Percentiles rank a stretch among this genome's conserved stretches.
Conservation (phyloP, 345 rosid genomes). For the Eucalyptus sp. region DNA sequence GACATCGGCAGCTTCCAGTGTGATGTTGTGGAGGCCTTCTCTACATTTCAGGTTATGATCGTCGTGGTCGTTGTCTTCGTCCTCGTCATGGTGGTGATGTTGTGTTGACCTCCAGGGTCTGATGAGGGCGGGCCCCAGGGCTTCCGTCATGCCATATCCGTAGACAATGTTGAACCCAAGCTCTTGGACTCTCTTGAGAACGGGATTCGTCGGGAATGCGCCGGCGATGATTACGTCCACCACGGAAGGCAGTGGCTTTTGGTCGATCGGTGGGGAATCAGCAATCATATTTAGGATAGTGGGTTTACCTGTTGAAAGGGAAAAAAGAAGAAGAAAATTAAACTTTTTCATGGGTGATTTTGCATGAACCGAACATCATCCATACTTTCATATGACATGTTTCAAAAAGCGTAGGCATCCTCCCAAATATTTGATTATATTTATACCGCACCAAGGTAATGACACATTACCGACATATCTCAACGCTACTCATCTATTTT, state of each 20-base stretch:
- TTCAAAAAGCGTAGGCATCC: neutral
- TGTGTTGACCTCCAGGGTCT: constrained; percentile 15
- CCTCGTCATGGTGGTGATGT: neutral
- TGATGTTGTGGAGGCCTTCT: constrained; percentile 15
- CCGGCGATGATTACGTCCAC: constrained; percentile 33
- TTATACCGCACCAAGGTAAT: neutral
- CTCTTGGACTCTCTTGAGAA: constrained; percentile 14
- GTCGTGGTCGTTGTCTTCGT: neutral
- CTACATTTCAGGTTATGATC: neutral
- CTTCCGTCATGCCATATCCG: constrained; percentile 57
- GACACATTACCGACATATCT: neutral
- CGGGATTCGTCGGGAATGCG: constrained; percentile 2
- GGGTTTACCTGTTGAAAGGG: constrained; percentile 5
- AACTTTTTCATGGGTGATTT: neutral
- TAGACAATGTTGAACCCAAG: constrained; percentile 27
- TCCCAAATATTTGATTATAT: neutral
- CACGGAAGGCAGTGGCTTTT: neutral
- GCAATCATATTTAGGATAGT: constrained; percentile 24
- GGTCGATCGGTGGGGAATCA: neutral
- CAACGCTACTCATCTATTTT: neutral
- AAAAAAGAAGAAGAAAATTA: neutral
- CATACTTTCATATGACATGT: neutral
- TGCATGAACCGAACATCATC: neutral
- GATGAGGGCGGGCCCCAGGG: constrained; percentile 30
- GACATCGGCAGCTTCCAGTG: constrained; percentile 37